Percentiles rank a stretch among this genome's conserved stretches.
Evolutionary conservation across 495 filamentous ascomycete species (phyloP).

Genomic region (Penicillium chermesinum): DNA sequence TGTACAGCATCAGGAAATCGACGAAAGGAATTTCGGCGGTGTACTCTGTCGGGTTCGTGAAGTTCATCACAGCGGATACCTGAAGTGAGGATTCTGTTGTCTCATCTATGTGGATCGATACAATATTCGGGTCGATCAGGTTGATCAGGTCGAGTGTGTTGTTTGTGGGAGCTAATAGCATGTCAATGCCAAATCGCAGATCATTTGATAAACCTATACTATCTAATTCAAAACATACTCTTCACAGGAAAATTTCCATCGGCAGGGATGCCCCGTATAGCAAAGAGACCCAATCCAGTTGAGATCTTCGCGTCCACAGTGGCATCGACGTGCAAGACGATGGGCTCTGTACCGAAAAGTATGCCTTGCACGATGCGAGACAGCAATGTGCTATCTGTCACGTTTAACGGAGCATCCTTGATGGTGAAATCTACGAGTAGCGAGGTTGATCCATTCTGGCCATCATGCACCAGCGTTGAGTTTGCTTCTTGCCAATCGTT

Average conservation of each 20-base stretch:
- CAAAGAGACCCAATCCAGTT: conserved; percentile 72
- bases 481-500: conserved; percentile 78
- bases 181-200: conserved; percentile 15
- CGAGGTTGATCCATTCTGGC: conserved; percentile 46
- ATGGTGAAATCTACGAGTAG: conserved; percentile 70
- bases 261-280: conserved; percentile 75
- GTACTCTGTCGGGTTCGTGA: conserved; percentile 88
- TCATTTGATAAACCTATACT: conserved; percentile 14
- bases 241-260: conserved; percentile 83
- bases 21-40: conserved; percentile 72
- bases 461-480: conserved; percentile 59
- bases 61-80: conserved; percentile 63
- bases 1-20: conserved; percentile 68
- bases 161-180: conserved; percentile 36
- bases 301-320: conserved; percentile 74
- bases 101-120: conserved; percentile 58
- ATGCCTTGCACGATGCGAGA: conserved; percentile 67
- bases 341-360: conserved; percentile 60
- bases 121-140: conserved; percentile 55
- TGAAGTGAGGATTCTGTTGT: conserved; percentile 65
- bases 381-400: conserved; percentile 73
- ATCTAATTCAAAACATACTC: conserved; percentile 55
- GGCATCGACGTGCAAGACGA: conserved; percentile 70
- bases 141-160: conserved; percentile 47
- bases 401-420: conserved; percentile 69